Evolutionary conservation across 2,329 filamentous ascomycete genomes (phyloP).

Genomic region (Thelonectria olida): DNA sequence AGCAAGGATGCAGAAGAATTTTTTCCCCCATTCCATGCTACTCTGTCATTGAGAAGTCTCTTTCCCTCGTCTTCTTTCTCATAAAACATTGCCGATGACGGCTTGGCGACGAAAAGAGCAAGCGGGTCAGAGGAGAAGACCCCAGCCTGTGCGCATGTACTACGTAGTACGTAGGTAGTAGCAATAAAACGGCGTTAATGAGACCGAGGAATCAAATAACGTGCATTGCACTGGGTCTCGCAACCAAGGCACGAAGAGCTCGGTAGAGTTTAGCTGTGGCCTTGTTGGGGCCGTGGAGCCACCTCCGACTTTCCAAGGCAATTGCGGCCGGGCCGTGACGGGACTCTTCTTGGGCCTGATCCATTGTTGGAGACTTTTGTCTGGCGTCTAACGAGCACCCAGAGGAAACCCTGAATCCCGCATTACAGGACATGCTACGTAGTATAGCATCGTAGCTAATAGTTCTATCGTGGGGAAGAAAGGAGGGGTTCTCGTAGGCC

Average conservation of each 20-base stretch:
- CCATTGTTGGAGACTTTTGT: neutral
- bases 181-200: neutral
- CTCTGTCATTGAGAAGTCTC: neutral
- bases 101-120: neutral
- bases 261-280: neutral
- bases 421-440: neutral
- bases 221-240: no score
- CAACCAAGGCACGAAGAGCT: neutral
- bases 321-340: neutral
- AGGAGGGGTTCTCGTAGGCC: neutral
- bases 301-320: neutral
- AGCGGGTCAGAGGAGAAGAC: neutral
- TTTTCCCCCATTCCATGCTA: neutral
- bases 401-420: neutral
- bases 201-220: neutral
- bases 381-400: neutral
- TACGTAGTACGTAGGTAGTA: no score
- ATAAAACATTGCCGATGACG: neutral
- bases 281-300: neutral
- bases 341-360: neutral
- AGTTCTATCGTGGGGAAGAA: conserved; percentile 16
- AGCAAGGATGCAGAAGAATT: conserved; percentile 10
- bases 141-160: no score
- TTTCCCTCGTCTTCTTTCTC: neutral
- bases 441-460: no score